A percentile compares a stretch with the other conserved stretches of the same genome.
Evolutionary conservation across 345 rosid species (phyloP).

Genomic region (Turritis glabra): DNA sequence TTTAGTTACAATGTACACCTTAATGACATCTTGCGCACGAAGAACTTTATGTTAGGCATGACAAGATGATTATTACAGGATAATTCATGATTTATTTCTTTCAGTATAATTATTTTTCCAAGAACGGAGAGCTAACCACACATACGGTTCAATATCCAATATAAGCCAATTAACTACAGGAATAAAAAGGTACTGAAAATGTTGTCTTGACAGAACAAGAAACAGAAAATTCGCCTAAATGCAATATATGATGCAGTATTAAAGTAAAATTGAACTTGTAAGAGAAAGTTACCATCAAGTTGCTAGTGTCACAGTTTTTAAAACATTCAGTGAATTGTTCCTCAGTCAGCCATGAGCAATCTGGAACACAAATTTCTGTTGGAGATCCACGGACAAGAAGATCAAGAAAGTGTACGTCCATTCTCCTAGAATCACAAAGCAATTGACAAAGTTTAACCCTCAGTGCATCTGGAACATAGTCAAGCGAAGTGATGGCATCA

Average conservation of each 20-base stretch:
- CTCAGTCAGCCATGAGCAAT: conserved; percentile 92
- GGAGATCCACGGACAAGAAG: conserved; percentile 71
- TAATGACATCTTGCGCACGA: not conserved
- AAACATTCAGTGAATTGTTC: conserved; percentile 59
- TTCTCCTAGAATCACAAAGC: conserved; percentile 75
- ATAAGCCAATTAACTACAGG: not conserved
- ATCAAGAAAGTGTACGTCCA: conserved; percentile 52
- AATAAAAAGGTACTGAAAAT: not conserved
- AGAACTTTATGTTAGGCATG: not conserved
- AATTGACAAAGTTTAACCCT: conserved; percentile 62
- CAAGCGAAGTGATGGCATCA: conserved; percentile 81
- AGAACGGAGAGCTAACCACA: not conserved
- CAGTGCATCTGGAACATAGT: conserved; percentile 67
- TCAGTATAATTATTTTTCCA: not conserved
- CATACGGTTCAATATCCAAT: not conserved
- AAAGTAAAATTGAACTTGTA: not conserved
- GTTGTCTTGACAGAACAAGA: not conserved
- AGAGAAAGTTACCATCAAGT: conserved; percentile 56
- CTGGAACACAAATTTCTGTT: conserved; percentile 61
- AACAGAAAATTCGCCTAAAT: not conserved
- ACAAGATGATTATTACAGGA: not conserved
- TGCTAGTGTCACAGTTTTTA: conserved; percentile 59
- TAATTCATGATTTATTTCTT: not conserved
- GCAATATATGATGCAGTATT: not conserved
- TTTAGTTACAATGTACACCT: conserved; percentile 2